Percentiles rank a stretch among this genome's conserved stretches.
Evolutionary conservation across 345 rosid genomes (phyloP).

Genomic region (Litchi chinensis): DNA sequence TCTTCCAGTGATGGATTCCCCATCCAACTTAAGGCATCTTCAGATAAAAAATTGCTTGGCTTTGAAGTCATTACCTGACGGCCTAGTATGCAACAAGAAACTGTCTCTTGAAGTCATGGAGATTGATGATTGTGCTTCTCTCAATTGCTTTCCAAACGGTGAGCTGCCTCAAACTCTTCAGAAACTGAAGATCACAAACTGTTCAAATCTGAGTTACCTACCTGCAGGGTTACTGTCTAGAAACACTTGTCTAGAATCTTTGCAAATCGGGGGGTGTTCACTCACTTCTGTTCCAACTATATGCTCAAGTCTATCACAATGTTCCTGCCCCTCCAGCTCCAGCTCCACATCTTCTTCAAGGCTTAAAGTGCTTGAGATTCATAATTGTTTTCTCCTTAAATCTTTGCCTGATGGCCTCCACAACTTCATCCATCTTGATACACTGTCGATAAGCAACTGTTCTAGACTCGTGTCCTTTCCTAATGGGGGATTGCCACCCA

Average conservation of each 20-base stretch:
- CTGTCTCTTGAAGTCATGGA: background rate
- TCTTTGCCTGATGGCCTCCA: background rate
- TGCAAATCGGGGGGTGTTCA: background rate
- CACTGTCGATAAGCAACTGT: background rate
- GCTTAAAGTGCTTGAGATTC: background rate
- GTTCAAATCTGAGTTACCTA: background rate
- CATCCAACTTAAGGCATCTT: background rate
- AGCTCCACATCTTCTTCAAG: background rate
- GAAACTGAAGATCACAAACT: background rate
- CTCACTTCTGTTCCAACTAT: background rate
- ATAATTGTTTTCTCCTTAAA: background rate
- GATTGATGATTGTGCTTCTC: background rate
- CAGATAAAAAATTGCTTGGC: background rate
- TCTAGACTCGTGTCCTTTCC: background rate
- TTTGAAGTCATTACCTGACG: background rate
- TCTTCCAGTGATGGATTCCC: background rate
- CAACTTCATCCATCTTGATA: background rate
- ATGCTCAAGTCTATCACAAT: background rate
- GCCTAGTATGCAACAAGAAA: background rate
- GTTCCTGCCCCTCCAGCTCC: background rate
- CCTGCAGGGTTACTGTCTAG: background rate
- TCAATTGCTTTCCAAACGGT: background rate
- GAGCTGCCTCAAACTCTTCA: conserved; percentile 5
- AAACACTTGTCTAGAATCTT: background rate
- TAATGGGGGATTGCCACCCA: background rate